phyloP scores from a whole-genome alignment of 2,329 filamentous ascomycete species.

The Atkinsonella texensis region DNA sequence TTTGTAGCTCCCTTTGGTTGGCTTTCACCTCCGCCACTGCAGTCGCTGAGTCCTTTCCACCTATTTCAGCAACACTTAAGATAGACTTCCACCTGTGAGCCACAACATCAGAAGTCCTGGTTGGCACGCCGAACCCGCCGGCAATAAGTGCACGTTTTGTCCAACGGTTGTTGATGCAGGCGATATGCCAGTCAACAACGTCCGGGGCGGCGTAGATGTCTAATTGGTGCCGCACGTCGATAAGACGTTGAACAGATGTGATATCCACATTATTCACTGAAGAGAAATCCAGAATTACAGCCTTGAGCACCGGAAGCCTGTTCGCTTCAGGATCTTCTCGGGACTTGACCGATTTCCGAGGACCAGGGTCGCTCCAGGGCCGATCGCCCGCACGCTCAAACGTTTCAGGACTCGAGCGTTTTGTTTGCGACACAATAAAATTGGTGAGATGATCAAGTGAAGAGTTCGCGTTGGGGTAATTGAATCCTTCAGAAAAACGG shows the following conservation, averaged over 20 bases:
- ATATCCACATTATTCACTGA: conserved; percentile 90
- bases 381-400: conserved; percentile 62
- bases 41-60: conserved; percentile 58
- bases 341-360: conserved; percentile 34
- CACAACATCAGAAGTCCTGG: conserved; percentile 30
- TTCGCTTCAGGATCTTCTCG: conserved; percentile 15
- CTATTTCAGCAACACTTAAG: conserved; percentile 82
- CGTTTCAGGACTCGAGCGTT: conserved; percentile 58
- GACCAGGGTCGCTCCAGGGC: conserved; percentile 91
- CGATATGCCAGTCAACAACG: conserved; percentile 87
- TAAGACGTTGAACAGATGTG: conserved; percentile 82
- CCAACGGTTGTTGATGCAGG: conserved; percentile 83
- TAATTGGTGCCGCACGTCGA: conserved; percentile 89
- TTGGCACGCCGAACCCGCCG: conserved; percentile 80
- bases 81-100: conserved; percentile 81
- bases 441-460: conserved; percentile 69
- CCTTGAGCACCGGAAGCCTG: conserved; percentile 60
- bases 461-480: conserved; percentile 86
- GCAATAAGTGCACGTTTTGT: conserved; percentile 80
- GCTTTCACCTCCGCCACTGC: conserved; percentile 52
- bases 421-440: conserved; percentile 58
- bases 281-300: conserved; percentile 88
- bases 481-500: conserved; percentile 87
- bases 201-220: conserved; percentile 74
- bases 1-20: conserved; percentile 30